A percentile compares a stretch with the other conserved stretches of the same genome.
These are phyloP conservation scores for Trypanosoma caninum DNA, from an alignment of 208 protist genomes.

Conservation along the genomic window DNA sequence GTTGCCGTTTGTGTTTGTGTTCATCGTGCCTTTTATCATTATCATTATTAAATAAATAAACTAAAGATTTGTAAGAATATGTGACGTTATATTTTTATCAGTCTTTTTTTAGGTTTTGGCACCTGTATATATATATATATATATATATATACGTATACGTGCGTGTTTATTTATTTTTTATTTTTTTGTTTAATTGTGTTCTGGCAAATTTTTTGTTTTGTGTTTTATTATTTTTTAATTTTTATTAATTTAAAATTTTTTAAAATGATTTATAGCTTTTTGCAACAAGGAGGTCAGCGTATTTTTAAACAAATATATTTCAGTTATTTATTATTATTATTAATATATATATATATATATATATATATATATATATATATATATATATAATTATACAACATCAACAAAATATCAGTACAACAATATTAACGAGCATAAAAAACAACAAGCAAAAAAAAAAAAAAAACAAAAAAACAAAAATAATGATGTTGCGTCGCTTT, in stretches of 20 bases:
- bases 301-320: no score
- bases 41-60: no score
- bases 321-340: slow-evolving; percentile 5
- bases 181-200: slow-evolving; percentile 5
- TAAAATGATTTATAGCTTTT: no score
- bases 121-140: not conserved
- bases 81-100: no score
- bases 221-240: slow-evolving; percentile 14
- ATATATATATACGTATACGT: not conserved
- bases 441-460: no score
- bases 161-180: slow-evolving; percentile 2
- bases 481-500: not conserved
- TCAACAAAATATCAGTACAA: no score
- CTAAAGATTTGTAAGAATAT: no score
- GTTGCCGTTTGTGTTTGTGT: slow-evolving; percentile 9
- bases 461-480: slow-evolving; percentile 15
- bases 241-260: slow-evolving; percentile 19
- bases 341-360: slow-evolving; percentile 4
- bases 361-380: not conserved
- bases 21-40: no score
- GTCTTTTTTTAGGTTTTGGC: no score
- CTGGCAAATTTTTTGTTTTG: not conserved
- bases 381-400: no score
- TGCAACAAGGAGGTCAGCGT: no score
- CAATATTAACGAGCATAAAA: no score